Percentiles rank a stretch among this genome's conserved stretches.
phyloP scores from a whole-genome alignment of 768 basidiomycete genomes.

The Trametes punicea region DNA sequence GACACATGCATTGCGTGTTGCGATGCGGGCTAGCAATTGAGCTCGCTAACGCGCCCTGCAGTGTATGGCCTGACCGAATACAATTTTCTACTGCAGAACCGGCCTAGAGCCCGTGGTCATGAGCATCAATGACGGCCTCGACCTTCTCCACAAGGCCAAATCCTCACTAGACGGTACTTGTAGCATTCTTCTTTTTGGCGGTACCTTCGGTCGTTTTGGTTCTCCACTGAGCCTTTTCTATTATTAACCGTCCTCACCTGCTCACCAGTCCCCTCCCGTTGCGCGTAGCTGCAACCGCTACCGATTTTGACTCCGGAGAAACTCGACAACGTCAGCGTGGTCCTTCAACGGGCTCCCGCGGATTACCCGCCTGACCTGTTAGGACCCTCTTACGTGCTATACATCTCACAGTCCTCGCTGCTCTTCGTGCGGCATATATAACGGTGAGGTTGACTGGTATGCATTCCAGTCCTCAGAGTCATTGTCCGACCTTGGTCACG shows the following conservation, averaged over 20 bases:
- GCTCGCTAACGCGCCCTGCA: no score
- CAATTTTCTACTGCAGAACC: no score
- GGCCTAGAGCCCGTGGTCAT: no score
- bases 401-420: background rate
- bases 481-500: background rate
- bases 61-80: no score
- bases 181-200: background rate
- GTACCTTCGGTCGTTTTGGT: background rate
- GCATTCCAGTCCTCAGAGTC: constrained; percentile 1
- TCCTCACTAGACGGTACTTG: no score
- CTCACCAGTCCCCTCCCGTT: constrained; percentile 8
- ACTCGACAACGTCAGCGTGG: constrained; percentile 6
- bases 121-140: no score
- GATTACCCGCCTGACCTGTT: constrained; percentile 13
- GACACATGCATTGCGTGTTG: no score
- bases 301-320: constrained; percentile 3
- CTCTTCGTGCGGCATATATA: constrained; percentile 12
- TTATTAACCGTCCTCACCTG: background rate
- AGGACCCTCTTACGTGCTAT: background rate
- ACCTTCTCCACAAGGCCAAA: no score
- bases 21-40: no score
- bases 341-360: constrained; percentile 3
- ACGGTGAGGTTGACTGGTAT: background rate
- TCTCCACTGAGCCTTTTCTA: background rate
- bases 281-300: background rate